Percentiles rank a stretch among this genome's conserved stretches.
These are phyloP conservation scores for Hypoxylon lienhwacheense DNA, from an alignment of 495 filamentous ascomycete genomes.

Conservation along the genomic window DNA sequence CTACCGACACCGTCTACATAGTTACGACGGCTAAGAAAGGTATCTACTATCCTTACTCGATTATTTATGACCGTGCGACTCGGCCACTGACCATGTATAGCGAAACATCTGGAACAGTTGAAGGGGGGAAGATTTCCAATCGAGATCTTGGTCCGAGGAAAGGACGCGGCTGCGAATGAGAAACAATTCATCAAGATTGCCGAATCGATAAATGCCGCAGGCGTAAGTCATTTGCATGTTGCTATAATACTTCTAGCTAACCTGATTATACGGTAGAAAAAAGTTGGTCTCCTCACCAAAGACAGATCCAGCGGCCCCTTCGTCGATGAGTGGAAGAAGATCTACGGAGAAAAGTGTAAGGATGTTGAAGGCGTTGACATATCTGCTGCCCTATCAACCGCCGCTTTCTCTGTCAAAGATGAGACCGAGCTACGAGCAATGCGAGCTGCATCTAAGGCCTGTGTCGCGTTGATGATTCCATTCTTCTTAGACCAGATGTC, in stretches of 20 bases:
- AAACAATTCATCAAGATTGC: slow-evolving; percentile 81
- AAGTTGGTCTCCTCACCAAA: slow-evolving; percentile 82
- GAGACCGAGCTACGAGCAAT: slow-evolving; percentile 92
- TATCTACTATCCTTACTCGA: slow-evolving; percentile 42
- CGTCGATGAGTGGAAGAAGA: slow-evolving; percentile 91
- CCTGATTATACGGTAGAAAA: slow-evolving; percentile 60
- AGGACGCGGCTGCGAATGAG: slow-evolving; percentile 84
- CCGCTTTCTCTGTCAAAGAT: slow-evolving; percentile 92
- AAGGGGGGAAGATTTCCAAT: slow-evolving; percentile 89
- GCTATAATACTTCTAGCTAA: background rate
- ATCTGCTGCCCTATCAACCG: slow-evolving; percentile 72
- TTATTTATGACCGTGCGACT: background rate
- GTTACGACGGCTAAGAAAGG: slow-evolving; percentile 98
- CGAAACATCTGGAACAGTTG: slow-evolving; percentile 88
- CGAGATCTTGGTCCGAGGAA: slow-evolving; percentile 85
- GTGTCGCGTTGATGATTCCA: slow-evolving; percentile 85
- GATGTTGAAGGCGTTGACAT: slow-evolving; percentile 92
- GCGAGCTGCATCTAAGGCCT: slow-evolving; percentile 88
- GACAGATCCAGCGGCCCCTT: slow-evolving; percentile 85
- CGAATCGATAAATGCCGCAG: slow-evolving; percentile 82
- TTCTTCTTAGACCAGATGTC: slow-evolving; percentile 99
- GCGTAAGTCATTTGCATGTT: slow-evolving; percentile 62
- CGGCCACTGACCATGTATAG: slow-evolving; percentile 51
- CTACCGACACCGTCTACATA: slow-evolving; percentile 81
- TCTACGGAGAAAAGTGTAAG: slow-evolving; percentile 71